Evolutionary conservation across 176 grass and related monocot genomes (phyloP), one percentile per base, ranked within the genome.

Genomic region (Metroxylon sagu): DNA sequence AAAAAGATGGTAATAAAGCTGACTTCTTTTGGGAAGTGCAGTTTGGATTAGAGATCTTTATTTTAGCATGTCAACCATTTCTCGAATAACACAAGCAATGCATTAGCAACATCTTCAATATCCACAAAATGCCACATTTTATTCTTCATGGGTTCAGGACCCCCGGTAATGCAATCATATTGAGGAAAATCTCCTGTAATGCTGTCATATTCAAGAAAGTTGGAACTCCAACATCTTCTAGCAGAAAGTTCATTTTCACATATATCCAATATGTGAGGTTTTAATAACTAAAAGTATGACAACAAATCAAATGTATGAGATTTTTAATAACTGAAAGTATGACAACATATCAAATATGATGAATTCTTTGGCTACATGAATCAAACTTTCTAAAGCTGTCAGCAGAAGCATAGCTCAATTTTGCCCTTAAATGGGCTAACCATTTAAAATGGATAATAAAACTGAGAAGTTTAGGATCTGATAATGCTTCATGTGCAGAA

Each of bases 41-140:
- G 48, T 75, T 53, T 4, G 81, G 83, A 62, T 1, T 79, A 79
- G 19, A 35, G 49, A 31, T 75, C 76, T 75, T 84, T 29, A 84
- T 71, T 75, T 84, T 29, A 84, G 28, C 26, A 84, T 16, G 1
- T 21, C 19, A 14, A 79, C 4, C 14, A 75, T 1, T 75, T 60
- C 50, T 70, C 75, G 4, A 74, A 79, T 0, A 59, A 52, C 0
- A 84, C 56, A 25, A 84, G 75, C 26, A 74, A 17, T 3, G 60
- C 69, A 15, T 84, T 64, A 0, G 54, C 50, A 1, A 75, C 53
- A 50, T 84, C 76, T 4, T 71, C 59, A 1, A 75, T 66, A 29
- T 84, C 65, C 0, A 75, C 56, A 14, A 69, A 4, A 4, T 58
- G 54, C 49, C 18, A 71, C 25, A 66, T 53, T 5, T 26, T 70